Base-by-base conservation (phyloP, 1,139 yeast genomes). In the Suhomyces terraborum region DNA sequence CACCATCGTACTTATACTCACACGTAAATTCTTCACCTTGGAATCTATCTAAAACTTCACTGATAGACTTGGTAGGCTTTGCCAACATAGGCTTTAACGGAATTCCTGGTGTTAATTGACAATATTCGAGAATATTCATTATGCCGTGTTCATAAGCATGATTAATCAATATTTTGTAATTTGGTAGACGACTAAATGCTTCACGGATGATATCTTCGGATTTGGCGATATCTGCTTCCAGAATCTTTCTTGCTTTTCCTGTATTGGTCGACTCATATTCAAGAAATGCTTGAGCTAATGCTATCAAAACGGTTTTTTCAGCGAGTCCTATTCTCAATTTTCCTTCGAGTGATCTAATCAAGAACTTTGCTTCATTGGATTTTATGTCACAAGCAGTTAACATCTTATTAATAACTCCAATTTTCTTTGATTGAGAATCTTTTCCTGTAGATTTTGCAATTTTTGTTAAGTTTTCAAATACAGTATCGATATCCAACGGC, bases 81-180 rank as follows among this genome's bases (percentile, higher is more conserved):
- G 99, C 99, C 55, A 93, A 77, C 98, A 93, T 93, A 0, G 99
- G 98, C 58, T 91, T 91, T 53, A 93, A 71, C 1, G 99, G 99
- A 12, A 94, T 82, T 1, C 98, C 98, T 0, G 98, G 96, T 8
- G 84, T 81, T 45, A 93, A 67, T 34, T 80, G 82, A 54, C 95
- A 82, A 51, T 84, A 79, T 9, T 84, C 83, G 32, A 77, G 68
- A 26, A 93, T 61, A 34, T 83, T 71, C 51, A 72, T 65, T 3
- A 91, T 73, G 0, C 98, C 98, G 54, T 79, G 60, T 25, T 82
- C 69, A 46, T 85, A 63, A 3, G 91, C 83, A 1, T 80, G 76
- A 8, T 75, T 71, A 38, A 93, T 84, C 14, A 94, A 70, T 4
- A 85, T 65, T 50, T 85, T 95, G 61, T 93, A 91, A 57, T 93